phyloP scores from a whole-genome alignment of 2,329 filamentous ascomycete genomes.

The Diaporthe eres region DNA sequence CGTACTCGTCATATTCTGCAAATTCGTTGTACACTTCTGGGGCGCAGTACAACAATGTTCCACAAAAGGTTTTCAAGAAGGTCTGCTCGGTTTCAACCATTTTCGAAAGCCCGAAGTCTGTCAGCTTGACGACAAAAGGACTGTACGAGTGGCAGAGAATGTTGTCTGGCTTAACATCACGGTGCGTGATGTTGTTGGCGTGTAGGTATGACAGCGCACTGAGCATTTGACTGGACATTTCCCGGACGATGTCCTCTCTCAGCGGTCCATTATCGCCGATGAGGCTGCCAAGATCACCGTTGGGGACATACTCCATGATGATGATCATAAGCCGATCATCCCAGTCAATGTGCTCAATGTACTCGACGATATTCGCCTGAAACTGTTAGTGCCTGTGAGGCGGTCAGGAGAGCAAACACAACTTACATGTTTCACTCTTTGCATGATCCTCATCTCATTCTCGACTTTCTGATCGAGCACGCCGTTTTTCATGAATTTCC shows the following conservation, averaged over 20 bases:
- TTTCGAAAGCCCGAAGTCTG: conserved; percentile 97
- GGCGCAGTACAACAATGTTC: conserved; percentile 94
- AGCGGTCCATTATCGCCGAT: conserved; percentile 74
- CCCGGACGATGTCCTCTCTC: conserved; percentile 76
- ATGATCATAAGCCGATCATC: conserved; percentile 90
- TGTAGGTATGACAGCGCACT: conserved; percentile 90
- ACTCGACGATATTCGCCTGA: conserved; percentile 90
- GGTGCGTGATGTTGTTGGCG: conserved; percentile 89
- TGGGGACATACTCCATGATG: conserved; percentile 92
- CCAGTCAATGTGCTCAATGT: conserved; percentile 89
- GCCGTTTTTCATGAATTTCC: conserved; percentile 93
- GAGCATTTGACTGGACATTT: conserved; percentile 82
- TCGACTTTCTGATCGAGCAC: conserved; percentile 91
- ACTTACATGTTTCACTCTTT: conserved; percentile 83
- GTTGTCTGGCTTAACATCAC: conserved; percentile 99
- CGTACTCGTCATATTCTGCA: conserved; percentile 77
- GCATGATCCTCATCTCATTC: conserved; percentile 98
- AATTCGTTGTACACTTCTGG: conserved; percentile 93
- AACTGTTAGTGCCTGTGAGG: conserved; percentile 42
- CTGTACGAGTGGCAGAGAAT: conserved; percentile 83
- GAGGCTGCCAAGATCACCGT: conserved; percentile 85
- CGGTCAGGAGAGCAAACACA: background rate
- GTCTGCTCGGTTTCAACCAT: conserved; percentile 92
- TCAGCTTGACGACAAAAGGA: conserved; percentile 89
- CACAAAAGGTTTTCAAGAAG: conserved; percentile 96